Base-by-base conservation (phyloP, 495 filamentous ascomycete genomes). In the Daldinia vernicosa region DNA sequence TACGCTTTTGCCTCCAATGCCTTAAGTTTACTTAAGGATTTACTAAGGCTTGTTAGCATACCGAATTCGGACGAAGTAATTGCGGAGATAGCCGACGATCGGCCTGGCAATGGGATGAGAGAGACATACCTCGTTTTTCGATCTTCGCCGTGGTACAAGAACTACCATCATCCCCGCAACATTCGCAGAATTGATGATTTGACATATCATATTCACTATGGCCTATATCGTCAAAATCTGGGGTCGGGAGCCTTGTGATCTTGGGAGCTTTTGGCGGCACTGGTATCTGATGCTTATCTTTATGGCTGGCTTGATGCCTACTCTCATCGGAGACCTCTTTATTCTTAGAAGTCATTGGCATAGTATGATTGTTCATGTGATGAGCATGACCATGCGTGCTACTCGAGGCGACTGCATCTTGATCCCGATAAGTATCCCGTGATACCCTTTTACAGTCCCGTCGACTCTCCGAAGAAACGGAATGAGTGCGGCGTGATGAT, bases 171-270 rank as follows among this genome's bases (percentile, higher is more conserved):
- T 30, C n/a, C 14, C 43, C 39, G 33, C 75, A 77, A 27, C 75
- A 77, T 56, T 62, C 14, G 56, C 75, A 77, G 35, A 77, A 77
- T 22, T 58, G 39, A 55, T 64, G 43, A 22, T 22, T 22, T 17
- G 30, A 26, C 14, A 32, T 7, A 14, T 66, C 37, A 12, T 51
- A 19, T 27, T 56, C 28, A 53, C 39, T 54, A 47, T 32, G 59
- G 7, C 57, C 70, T 33, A 60, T 40, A 28, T 32, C 60, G 43
- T 75, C 73, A 22, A 77, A 63, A 56, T 77, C 73, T 4, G 75
- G 75, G 12, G 75, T 77, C n/a, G 75, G 70, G 9, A 77, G 70
- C 43, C 75, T 70, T 12, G 73, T 65, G 37, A 77, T 74, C 30
- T 55, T 56, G 6, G 75, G 75, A 17, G 75, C 70, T 19, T 45